Evolutionary conservation across 208 protist species (phyloP).

Genomic region (Trypanosoma vivax): DNA sequence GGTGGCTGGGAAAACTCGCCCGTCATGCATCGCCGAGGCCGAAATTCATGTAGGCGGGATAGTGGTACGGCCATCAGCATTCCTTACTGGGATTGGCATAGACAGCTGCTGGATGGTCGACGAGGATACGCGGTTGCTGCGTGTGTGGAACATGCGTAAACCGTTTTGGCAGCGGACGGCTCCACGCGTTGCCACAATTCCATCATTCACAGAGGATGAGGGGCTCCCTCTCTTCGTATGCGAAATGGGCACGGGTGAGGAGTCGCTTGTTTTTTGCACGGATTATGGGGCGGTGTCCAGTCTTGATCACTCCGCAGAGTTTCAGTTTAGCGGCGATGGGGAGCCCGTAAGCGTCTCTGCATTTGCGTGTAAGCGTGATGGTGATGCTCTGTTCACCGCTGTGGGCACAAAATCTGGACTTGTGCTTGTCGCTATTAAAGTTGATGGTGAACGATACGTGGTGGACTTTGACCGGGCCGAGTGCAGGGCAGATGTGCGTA

Average conservation of each 20-base stretch:
- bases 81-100: slow-evolving; percentile 60
- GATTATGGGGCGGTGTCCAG: slow-evolving; percentile 66
- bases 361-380: slow-evolving; percentile 55
- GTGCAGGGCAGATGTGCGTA: slow-evolving; percentile 6
- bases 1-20: no score
- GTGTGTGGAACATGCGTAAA: slow-evolving; percentile 58
- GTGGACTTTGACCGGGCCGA: slow-evolving; percentile 34
- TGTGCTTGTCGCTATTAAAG: slow-evolving; percentile 59
- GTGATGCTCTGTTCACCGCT: slow-evolving; percentile 35
- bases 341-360: slow-evolving; percentile 29
- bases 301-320: slow-evolving; percentile 74
- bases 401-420: slow-evolving; percentile 48
- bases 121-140: slow-evolving; percentile 54
- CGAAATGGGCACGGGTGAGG: slow-evolving; percentile 57
- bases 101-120: slow-evolving; percentile 75
- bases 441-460: slow-evolving; percentile 47
- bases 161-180: slow-evolving; percentile 38
- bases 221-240: slow-evolving; percentile 61
- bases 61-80: slow-evolving; percentile 19
- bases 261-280: slow-evolving; percentile 76
- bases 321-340: slow-evolving; percentile 45
- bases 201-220: slow-evolving; percentile 51
- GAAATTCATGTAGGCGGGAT: slow-evolving; percentile 14
- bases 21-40: slow-evolving; percentile 19
- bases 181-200: slow-evolving; percentile 57